Evolutionary conservation across 78 protist species (phyloP).

Genomic region (Polysphondylium violaceum): DNA sequence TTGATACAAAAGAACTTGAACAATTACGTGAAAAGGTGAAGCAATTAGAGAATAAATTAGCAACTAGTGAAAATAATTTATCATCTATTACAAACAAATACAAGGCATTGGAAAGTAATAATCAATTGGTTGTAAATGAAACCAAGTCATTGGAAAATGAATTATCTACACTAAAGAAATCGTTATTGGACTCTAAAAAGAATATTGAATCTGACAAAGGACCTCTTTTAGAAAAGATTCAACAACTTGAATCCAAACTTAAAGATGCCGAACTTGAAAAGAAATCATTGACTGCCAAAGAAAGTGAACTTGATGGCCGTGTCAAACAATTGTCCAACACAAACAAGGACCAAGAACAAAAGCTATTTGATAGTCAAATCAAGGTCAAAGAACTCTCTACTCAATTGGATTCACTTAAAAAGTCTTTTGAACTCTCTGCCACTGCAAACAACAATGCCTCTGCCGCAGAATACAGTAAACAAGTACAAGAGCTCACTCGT

Average conservation of each 20-base stretch:
- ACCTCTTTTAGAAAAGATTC: constrained; percentile 45
- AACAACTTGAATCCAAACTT: constrained; percentile 2
- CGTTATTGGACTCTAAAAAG: constrained; percentile 16
- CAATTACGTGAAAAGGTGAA: constrained; percentile 17
- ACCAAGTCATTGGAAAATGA: constrained; percentile 25
- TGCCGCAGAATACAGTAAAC: not conserved
- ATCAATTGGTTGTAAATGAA: constrained; percentile 34
- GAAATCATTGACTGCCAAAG: not conserved
- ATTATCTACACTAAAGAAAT: not conserved
- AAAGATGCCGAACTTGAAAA: constrained; percentile 27
- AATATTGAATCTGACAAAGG: constrained; percentile 24
- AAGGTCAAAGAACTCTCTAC: constrained; percentile 28
- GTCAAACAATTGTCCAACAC: not conserved
- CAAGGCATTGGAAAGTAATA: constrained; percentile 24
- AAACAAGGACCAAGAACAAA: constrained; percentile 27
- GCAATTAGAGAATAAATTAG: constrained; percentile 9
- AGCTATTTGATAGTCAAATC: not conserved
- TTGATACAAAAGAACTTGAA: constrained; percentile 14
- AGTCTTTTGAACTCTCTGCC: not conserved
- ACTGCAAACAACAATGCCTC: not conserved
- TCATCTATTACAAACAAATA: not conserved
- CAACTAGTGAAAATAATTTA: constrained; percentile 3
- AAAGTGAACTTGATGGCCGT: not conserved
- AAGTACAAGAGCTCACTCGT: constrained; percentile 19
- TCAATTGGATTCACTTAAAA: constrained; percentile 39